Evolutionary conservation across 768 basidiomycete species (phyloP).

Genomic region (Chalciporus chontae): DNA sequence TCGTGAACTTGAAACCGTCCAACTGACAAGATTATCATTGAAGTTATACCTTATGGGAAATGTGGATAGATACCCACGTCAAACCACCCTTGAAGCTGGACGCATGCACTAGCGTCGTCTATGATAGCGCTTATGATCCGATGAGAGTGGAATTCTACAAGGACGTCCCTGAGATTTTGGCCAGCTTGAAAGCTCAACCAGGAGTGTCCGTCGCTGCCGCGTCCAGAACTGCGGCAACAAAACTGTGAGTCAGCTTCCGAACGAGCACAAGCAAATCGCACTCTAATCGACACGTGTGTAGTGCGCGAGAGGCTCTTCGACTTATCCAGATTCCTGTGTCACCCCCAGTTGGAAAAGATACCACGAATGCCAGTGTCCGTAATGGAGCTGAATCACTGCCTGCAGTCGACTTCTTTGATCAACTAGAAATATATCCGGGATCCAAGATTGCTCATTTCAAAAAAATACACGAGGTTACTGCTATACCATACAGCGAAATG

Average conservation of each 20-base stretch:
- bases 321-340: slow-evolving; percentile 51
- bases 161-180: slow-evolving; percentile 73
- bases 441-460: slow-evolving; percentile 84
- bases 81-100: slow-evolving; percentile 53
- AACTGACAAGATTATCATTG: slow-evolving; percentile 4
- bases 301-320: slow-evolving; percentile 73
- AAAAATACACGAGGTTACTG: slow-evolving; percentile 65
- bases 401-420: slow-evolving; percentile 63
- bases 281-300: slow-evolving; percentile 26
- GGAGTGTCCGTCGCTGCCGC: slow-evolving; percentile 64
- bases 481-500: slow-evolving; percentile 79
- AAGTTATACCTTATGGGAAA: slow-evolving; percentile 83
- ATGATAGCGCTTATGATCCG: slow-evolving; percentile 21
- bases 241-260: slow-evolving; percentile 47
- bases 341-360: slow-evolving; percentile 31
- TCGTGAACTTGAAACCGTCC: background rate
- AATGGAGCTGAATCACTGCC: slow-evolving; percentile 32
- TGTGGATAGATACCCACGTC: slow-evolving; percentile 85
- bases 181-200: slow-evolving; percentile 43
- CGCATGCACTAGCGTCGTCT: slow-evolving; percentile 20
- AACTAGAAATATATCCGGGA: slow-evolving; percentile 74
- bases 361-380: background rate
- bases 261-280: background rate
- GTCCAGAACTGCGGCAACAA: slow-evolving; percentile 67
- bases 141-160: slow-evolving; percentile 62